Evolutionary conservation across 108 stramenopile species (phyloP).

Genomic region (Cylindrotheca closterium): DNA sequence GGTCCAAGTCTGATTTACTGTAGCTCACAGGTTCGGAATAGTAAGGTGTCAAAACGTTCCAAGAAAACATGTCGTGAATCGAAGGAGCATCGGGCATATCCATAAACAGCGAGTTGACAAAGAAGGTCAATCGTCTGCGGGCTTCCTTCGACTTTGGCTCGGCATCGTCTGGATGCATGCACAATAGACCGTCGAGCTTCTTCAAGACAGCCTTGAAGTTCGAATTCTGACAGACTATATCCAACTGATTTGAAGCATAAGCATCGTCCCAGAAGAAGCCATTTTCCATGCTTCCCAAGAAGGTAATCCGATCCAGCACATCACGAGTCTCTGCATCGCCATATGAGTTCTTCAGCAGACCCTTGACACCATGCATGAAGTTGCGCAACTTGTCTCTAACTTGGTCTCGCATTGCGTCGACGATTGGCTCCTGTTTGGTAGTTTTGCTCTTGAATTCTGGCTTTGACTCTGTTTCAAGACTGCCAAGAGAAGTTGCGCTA

Average conservation of each 20-base stretch:
- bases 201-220: conserved; percentile 77
- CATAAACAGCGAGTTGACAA: conserved; percentile 98
- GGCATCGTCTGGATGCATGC: conserved; percentile 90
- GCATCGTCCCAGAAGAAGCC: conserved; percentile 97
- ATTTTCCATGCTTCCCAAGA: conserved; percentile 85
- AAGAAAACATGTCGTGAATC: conserved; percentile 94
- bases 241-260: conserved; percentile 90
- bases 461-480: conserved; percentile 36
- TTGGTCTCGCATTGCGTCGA: conserved; percentile 91
- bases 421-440: conserved; percentile 47
- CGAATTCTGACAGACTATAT: conserved; percentile 74
- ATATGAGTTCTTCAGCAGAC: conserved; percentile 60
- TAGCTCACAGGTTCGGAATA: conserved; percentile 97
- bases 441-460: conserved; percentile 25
- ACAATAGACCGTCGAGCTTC: conserved; percentile 90
- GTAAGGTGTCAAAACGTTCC: conserved; percentile 96
- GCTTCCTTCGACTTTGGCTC: conserved; percentile 96
- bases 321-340: conserved; percentile 60
- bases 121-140: conserved; percentile 92
- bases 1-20: conserved; percentile 89
- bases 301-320: conserved; percentile 83
- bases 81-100: conserved; percentile 97
- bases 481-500: conserved; percentile 61
- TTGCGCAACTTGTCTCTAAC: conserved; percentile 85
- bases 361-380: conserved; percentile 74